These are phyloP conservation scores for Phialophora macrospora DNA, from an alignment of 2,329 filamentous ascomycete species.

Conservation along the genomic window DNA sequence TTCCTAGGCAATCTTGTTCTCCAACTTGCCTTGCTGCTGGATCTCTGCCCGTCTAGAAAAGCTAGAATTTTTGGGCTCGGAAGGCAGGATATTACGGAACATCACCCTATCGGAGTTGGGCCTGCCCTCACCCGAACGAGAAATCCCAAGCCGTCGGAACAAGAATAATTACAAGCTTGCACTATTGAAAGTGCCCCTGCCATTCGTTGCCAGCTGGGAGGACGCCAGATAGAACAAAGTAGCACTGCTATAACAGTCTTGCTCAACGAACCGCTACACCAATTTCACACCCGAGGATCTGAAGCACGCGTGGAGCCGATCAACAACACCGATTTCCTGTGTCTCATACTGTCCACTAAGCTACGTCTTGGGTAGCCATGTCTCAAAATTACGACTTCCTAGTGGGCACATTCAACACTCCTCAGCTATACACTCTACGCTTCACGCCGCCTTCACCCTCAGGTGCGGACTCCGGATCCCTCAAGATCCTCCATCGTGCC, in stretches of 20 bases:
- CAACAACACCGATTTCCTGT: not conserved
- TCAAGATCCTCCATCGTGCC: slow-evolving; percentile 35
- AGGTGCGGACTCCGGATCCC: slow-evolving; percentile 9
- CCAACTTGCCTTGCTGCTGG: not conserved
- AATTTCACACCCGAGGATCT: too few relatives aligned
- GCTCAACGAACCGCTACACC: not conserved
- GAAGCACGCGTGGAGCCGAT: not conserved
- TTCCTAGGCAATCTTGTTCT: too few relatives aligned
- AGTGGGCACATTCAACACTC: slow-evolving; percentile 40
- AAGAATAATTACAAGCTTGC: not conserved
- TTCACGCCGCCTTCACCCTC: slow-evolving; percentile 34
- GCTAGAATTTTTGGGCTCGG: not conserved
- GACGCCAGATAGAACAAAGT: not conserved
- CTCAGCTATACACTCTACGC: slow-evolving; percentile 37
- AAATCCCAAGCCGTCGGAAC: not conserved
- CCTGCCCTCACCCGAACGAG: too few relatives aligned
- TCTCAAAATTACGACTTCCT: slow-evolving; percentile 34
- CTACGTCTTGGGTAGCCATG: slow-evolving; percentile 10
- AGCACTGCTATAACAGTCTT: not conserved
- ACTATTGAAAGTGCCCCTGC: not conserved
- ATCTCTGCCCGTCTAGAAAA: not conserved
- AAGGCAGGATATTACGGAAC: not conserved
- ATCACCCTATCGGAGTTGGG: not conserved
- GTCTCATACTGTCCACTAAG: not conserved
- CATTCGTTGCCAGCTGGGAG: not conserved